Percentiles rank a stretch among this genome's conserved stretches.
Conservation (phyloP, 2,329 filamentous ascomycete genomes). For the Dothiorella sarmentorum region DNA sequence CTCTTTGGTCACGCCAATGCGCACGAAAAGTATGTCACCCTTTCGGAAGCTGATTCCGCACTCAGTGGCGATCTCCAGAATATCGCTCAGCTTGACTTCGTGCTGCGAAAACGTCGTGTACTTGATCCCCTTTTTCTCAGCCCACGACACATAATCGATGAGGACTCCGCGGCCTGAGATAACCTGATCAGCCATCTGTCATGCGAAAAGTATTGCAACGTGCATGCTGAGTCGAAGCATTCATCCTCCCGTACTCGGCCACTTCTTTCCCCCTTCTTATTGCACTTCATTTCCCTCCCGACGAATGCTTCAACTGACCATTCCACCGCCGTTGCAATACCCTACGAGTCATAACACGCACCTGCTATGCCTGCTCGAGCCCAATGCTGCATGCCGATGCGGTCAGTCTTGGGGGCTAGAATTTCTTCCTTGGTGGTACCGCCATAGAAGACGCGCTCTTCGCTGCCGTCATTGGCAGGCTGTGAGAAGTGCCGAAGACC, state of each 20-base stretch:
- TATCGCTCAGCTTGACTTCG: conserved; percentile 22
- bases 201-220: background rate
- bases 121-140: conserved; percentile 19
- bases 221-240: no score
- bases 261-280: no score
- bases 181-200: background rate
- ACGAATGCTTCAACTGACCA: no score
- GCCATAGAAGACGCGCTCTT: conserved; percentile 24
- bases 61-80: conserved; percentile 21
- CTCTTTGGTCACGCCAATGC: conserved; percentile 35
- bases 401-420: conserved; percentile 20
- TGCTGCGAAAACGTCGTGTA: background rate
- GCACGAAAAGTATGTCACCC: conserved; percentile 34
- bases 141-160: conserved; percentile 15
- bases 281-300: no score
- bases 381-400: conserved; percentile 18
- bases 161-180: conserved; percentile 15
- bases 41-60: conserved; percentile 20
- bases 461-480: conserved; percentile 21
- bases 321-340: no score
- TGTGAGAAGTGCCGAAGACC: conserved; percentile 36
- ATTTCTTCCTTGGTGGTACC: conserved; percentile 25
- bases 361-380: conserved; percentile 7
- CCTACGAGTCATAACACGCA: no score
- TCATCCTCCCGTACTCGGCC: no score